These are phyloP conservation scores for Mycena alexandri DNA, from an alignment of 768 basidiomycete species.

Conservation along the genomic window DNA sequence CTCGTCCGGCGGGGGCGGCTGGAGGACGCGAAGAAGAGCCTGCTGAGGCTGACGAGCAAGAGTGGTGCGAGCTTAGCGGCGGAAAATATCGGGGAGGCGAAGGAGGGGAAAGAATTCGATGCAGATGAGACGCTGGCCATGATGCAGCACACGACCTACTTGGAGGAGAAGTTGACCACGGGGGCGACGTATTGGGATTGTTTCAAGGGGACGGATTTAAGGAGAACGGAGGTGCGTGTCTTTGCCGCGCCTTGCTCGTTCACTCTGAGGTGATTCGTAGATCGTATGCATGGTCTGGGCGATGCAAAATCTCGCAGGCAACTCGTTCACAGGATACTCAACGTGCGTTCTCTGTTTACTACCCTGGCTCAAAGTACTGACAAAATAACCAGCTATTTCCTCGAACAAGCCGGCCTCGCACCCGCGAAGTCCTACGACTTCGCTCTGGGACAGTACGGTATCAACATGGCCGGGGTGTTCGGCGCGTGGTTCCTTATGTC, in stretches of 20 bases:
- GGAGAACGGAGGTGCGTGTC: conserved; percentile 37
- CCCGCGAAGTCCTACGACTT: conserved; percentile 47
- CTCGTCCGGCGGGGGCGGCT: conserved; percentile 46
- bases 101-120: conserved; percentile 29
- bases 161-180: conserved; percentile 45
- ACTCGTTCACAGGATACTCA: conserved; percentile 39
- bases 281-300: conserved; percentile 41
- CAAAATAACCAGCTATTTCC: conserved; percentile 45
- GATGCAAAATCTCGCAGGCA: conserved; percentile 39
- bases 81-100: not conserved
- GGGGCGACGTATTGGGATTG: conserved; percentile 48
- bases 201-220: conserved; percentile 42
- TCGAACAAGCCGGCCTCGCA: conserved; percentile 50
- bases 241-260: not conserved
- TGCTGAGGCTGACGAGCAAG: conserved; percentile 39
- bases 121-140: conserved; percentile 40
- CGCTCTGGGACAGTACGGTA: conserved; percentile 40
- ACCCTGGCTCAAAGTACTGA: not conserved
- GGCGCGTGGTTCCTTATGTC: conserved; percentile 40
- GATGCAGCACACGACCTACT: conserved; percentile 44
- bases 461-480: conserved; percentile 38
- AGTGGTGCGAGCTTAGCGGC: not conserved
- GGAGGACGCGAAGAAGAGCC: conserved; percentile 40
- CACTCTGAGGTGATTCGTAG: conserved; percentile 3
- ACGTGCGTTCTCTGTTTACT: conserved; percentile 14